Percentiles rank a stretch among this genome's conserved stretches.
Conservation (phyloP, 202 grass and related monocot species). For the Saccharum hybrid region DNA sequence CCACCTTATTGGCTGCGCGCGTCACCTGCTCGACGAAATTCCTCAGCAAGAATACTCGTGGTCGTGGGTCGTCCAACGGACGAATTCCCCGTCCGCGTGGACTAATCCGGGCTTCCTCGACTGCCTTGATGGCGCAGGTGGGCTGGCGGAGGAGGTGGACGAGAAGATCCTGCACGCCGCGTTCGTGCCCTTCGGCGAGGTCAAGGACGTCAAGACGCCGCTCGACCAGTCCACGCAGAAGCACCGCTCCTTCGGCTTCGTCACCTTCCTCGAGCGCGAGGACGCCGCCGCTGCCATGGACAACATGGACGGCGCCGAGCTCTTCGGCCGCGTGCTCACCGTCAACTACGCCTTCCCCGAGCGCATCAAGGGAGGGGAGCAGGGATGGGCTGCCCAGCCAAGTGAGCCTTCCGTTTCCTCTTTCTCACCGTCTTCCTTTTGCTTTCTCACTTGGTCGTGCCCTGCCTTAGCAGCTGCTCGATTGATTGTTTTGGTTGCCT, state of each 20-base stretch:
- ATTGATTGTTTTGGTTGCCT: conserved; percentile 8
- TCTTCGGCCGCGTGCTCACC: conserved; percentile 90
- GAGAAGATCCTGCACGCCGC: conserved; percentile 92
- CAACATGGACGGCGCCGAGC: conserved; percentile 97
- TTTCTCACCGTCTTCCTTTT: not conserved
- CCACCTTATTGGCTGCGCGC: not conserved
- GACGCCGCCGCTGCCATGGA: conserved; percentile 94
- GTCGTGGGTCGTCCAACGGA: not conserved
- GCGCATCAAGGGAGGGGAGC: conserved; percentile 97
- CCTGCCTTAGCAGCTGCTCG: not conserved
- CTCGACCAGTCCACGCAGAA: conserved; percentile 96
- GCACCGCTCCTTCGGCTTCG: conserved; percentile 98
- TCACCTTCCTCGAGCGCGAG: conserved; percentile 96
- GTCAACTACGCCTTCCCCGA: conserved; percentile 98
- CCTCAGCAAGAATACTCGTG: not conserved
- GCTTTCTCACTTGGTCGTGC: not conserved
- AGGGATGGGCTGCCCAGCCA: conserved; percentile 96
- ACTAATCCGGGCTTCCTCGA: conserved; percentile 6
- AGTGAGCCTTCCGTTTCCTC: conserved; percentile 44
- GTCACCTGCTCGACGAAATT: conserved; percentile 37
- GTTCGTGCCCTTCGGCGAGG: conserved; percentile 95
- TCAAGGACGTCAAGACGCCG: conserved; percentile 99
- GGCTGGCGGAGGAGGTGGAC: conserved; percentile 88
- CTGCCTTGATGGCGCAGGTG: conserved; percentile 50
- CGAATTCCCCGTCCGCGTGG: not conserved